phyloP scores from a whole-genome alignment of 805 yeast species.

The Yarrowia keelungensis region DNA sequence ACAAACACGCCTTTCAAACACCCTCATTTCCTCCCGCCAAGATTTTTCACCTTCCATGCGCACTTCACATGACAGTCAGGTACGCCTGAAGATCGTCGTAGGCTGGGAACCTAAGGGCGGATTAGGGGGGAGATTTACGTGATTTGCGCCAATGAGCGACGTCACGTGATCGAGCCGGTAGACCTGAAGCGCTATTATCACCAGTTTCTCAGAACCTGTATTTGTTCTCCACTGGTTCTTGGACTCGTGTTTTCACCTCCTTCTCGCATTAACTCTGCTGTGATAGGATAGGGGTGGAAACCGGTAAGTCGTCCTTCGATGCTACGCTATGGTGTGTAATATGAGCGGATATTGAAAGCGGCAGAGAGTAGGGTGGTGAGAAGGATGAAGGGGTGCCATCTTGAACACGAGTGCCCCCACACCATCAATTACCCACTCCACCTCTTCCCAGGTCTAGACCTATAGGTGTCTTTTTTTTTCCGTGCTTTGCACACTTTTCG shows the following conservation, averaged over 20 bases:
- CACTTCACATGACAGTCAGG: conserved; percentile 33
- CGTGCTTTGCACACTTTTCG: not conserved
- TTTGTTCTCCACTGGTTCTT: too few relatives aligned
- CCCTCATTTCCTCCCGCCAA: too few relatives aligned
- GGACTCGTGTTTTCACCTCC: not conserved
- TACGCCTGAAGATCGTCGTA: conserved; percentile 22
- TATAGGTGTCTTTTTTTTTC: not conserved
- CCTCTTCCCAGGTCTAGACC: too few relatives aligned
- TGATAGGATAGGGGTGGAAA: conserved; percentile 5
- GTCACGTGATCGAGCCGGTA: conserved; percentile 2
- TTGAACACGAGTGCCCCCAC: too few relatives aligned
- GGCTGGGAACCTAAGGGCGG: not conserved
- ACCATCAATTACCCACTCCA: too few relatives aligned
- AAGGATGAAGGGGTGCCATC: too few relatives aligned
- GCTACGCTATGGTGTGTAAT: not conserved
- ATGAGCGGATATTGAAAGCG: not conserved
- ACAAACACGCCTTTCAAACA: not conserved
- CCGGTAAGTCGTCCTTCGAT: not conserved
- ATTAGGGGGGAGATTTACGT: not conserved
- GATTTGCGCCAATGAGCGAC: conserved; percentile 7
- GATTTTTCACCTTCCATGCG: not conserved
- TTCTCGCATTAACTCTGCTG: conserved; percentile 15
- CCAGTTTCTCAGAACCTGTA: not conserved
- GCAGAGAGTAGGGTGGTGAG: not conserved
- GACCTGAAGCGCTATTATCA: not conserved